phyloP scores from a whole-genome alignment of 1,284 basidiomycete genomes.

The Ceraceosorus guamensis region DNA sequence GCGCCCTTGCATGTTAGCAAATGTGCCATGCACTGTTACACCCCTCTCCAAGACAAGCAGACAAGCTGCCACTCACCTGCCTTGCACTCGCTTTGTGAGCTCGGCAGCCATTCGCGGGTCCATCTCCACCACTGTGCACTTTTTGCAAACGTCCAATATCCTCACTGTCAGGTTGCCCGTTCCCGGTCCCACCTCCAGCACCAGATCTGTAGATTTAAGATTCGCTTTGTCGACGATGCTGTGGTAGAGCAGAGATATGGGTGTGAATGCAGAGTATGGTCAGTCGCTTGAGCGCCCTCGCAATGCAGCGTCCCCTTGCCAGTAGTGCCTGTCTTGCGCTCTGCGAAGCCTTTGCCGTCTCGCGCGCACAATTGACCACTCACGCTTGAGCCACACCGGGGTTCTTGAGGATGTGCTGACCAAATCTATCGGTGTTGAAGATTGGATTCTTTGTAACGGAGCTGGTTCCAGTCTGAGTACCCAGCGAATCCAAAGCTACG shows the following conservation, averaged over 20 bases:
- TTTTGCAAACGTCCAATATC: conserved; percentile 88
- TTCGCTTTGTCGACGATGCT: conserved; percentile 63
- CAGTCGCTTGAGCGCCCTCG: neutral
- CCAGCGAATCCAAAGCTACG: too few species aligned
- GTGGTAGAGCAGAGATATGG: neutral
- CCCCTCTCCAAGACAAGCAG: neutral
- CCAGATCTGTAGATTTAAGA: conserved; percentile 86
- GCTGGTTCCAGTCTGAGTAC: too few species aligned
- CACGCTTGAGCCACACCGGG: conserved; percentile 69
- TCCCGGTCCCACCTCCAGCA: conserved; percentile 95
- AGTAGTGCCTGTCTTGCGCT: too few species aligned
- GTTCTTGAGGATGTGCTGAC: conserved; percentile 96
- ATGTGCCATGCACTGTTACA: neutral
- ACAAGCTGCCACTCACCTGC: conserved; percentile 65
- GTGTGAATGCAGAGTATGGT: neutral
- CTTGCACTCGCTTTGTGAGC: conserved; percentile 91
- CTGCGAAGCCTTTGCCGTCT: too few species aligned
- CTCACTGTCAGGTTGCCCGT: conserved; percentile 93
- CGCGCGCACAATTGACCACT: neutral
- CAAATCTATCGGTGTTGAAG: conserved; percentile 78
- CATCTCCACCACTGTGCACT: conserved; percentile 91
- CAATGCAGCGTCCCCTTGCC: too few species aligned
- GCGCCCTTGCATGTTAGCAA: too few species aligned
- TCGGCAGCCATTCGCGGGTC: conserved; percentile 99
- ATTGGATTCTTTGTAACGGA: conserved; percentile 42